Base-by-base conservation (phyloP, 768 basidiomycete species). In the Kwoniella dejecticola region DNA sequence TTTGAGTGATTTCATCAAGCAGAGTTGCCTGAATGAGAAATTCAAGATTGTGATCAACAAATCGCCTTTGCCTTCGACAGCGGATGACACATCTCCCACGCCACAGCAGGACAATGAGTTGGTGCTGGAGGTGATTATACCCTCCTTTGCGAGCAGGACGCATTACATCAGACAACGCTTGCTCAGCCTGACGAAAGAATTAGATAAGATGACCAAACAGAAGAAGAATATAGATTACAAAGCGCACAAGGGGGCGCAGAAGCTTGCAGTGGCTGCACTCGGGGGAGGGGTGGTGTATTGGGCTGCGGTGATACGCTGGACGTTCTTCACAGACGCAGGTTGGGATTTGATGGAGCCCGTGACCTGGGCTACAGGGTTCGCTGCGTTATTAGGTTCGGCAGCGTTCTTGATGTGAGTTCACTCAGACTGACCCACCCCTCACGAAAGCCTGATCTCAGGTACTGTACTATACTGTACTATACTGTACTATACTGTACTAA, bases 291-390 rank as follows among this genome's bases (percentile, higher is more conserved):
- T 85, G 3, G 81, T 82, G 0, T 88, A 88, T 72, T 89, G 87
- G 87, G 85, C 79, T 2, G 77, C 81, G 2, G 85, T 88, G 2
- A 84, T 85, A 40, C 81, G 85, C n/a, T 77, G 86, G 50, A 88
- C 72, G 10, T 76, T 72, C 60, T 71, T 72, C 62, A 70, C 74
- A 1, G 69, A 69, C 26, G 67, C 74, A n/a, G 71, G 67, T 10
- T 74, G 72, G 72, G 86, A 87, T 65, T 75, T 86, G 4, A 88
- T 88, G 86, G 86, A 88, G 70, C 87, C 87, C 11, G 67, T 74
- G 1, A 74, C 72, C 17, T 74, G 69, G 69, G 63, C 70, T 8
- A 67, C 65, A 1, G 72, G 72, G 21, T 74, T 74, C 52, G 72
- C 62, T 4, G 58, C 66, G 19, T 41, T 74, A 30, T 57, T 74